phyloP scores from a whole-genome alignment of 768 basidiomycete genomes.

The Paxillus involutus region DNA sequence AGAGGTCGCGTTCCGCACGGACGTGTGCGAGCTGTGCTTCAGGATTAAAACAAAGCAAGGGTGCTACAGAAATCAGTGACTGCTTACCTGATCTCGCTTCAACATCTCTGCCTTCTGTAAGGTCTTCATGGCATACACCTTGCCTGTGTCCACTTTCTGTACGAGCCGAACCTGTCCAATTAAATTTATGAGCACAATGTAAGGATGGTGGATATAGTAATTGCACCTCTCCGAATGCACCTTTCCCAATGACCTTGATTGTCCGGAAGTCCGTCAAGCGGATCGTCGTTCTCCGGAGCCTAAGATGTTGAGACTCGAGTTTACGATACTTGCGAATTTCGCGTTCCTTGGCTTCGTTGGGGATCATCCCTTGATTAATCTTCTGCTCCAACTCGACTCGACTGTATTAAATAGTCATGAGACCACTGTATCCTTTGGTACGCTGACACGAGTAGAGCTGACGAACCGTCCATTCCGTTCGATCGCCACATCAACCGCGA shows the following conservation, averaged over 20 bases:
- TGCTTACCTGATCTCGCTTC: constrained; percentile 92
- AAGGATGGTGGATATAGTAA: neutral
- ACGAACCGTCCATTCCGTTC: constrained; percentile 88
- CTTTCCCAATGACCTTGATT: constrained; percentile 98
- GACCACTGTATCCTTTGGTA: neutral
- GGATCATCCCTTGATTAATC: constrained; percentile 69
- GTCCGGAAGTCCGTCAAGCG: constrained; percentile 92
- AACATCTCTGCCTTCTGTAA: constrained; percentile 98
- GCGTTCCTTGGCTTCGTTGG: constrained; percentile 82
- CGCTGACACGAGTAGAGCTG: constrained; percentile 1
- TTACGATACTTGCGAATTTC: constrained; percentile 86
- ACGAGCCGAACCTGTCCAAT: constrained; percentile 79
- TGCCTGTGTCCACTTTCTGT: constrained; percentile 95
- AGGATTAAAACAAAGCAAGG: constrained; percentile 5
- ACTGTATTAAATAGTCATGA: constrained; percentile 38
- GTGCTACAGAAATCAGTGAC: neutral
- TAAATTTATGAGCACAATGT: constrained; percentile 4
- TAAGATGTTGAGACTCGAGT: constrained; percentile 85
- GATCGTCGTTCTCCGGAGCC: constrained; percentile 91
- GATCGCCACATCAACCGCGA: constrained; percentile 95
- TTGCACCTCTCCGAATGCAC: constrained; percentile 93
- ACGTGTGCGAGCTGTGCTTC: constrained; percentile 85
- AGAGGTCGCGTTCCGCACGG: constrained; percentile 92
- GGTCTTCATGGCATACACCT: constrained; percentile 99
- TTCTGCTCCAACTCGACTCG: constrained; percentile 88